Conservation (phyloP, 352 stramenopile species). For the Pythium pectinolyticum region DNA sequence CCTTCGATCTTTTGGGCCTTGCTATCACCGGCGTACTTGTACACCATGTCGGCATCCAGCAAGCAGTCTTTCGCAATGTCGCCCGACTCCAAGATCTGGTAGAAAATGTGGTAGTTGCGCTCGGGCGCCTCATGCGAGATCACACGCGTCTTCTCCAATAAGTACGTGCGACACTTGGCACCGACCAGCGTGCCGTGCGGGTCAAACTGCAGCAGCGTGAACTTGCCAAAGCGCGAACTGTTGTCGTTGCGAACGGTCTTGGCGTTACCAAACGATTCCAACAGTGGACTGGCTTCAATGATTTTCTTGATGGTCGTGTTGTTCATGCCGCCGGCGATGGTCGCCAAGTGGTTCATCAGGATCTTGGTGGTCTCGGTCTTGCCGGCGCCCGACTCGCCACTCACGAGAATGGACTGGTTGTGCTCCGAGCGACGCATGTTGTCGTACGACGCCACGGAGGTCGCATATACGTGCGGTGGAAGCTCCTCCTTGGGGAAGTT, state of each 20-base stretch:
- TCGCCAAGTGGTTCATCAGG: slow-evolving; percentile 85
- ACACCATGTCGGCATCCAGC: slow-evolving; percentile 51
- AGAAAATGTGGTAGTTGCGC: slow-evolving; percentile 98
- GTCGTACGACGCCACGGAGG: slow-evolving; percentile 73
- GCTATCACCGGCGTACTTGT: slow-evolving; percentile 69
- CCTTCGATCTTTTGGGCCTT: slow-evolving; percentile 70
- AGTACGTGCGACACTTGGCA: slow-evolving; percentile 94
- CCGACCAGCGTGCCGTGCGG: slow-evolving; percentile 80
- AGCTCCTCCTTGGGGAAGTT: slow-evolving; percentile 75
- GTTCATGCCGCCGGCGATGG: slow-evolving; percentile 78
- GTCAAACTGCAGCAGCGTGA: slow-evolving; percentile 96
- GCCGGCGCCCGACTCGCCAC: slow-evolving; percentile 85
- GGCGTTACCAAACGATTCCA: slow-evolving; percentile 98
- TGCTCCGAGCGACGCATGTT: slow-evolving; percentile 65
- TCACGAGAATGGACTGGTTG: slow-evolving; percentile 89
- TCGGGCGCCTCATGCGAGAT: slow-evolving; percentile 92
- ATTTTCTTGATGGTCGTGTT: slow-evolving; percentile 96
- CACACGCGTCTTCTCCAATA: slow-evolving; percentile 97
- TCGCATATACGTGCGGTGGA: slow-evolving; percentile 78
- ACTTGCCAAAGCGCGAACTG: slow-evolving; percentile 96
- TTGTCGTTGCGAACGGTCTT: slow-evolving; percentile 98
- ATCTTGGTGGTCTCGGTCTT: slow-evolving; percentile 97
- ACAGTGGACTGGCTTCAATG: slow-evolving; percentile 96
- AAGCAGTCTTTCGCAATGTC: slow-evolving; percentile 46
- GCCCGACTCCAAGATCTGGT: slow-evolving; percentile 69